Conservation (phyloP, 371 early-diverging fungal species). For the Mucor circinelloides region DNA sequence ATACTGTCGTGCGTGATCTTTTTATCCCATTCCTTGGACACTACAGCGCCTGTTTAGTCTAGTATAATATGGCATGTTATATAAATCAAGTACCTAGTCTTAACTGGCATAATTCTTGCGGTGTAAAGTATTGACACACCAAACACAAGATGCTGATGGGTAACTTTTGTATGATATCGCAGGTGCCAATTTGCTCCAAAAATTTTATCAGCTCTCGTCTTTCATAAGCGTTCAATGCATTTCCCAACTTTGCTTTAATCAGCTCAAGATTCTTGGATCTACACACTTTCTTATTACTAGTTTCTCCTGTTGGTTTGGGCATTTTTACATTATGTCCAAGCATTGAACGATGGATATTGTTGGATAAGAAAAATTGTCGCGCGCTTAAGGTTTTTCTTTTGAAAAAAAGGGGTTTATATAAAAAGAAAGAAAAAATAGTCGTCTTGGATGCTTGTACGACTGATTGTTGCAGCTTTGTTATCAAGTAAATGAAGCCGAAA, state of each 20-base stretch:
- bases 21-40: conserved; percentile 15
- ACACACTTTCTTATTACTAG: background rate
- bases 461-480: too few species aligned
- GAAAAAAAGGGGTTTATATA: background rate
- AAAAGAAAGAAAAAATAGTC: too few species aligned
- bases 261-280: background rate
- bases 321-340: background rate
- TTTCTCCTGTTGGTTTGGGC: background rate
- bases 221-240: conserved; percentile 5
- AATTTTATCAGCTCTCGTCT: conserved; percentile 8
- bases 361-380: background rate
- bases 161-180: conserved; percentile 11
- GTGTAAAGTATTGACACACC: conserved; percentile 11
- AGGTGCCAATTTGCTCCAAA: background rate
- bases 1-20: conserved; percentile 10
- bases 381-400: background rate
- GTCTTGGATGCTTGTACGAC: too few species aligned
- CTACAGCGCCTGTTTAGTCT: conserved; percentile 6
- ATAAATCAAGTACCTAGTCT: conserved; percentile 11
- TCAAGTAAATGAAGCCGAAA: too few species aligned
- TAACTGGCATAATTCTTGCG: conserved; percentile 15
- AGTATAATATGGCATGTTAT: background rate
- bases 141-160: background rate
- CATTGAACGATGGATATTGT: background rate
- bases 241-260: conserved; percentile 1